Evolutionary conservation across 2,329 filamentous ascomycete genomes (phyloP).

Genomic region (Beauveria bassiana): DNA sequence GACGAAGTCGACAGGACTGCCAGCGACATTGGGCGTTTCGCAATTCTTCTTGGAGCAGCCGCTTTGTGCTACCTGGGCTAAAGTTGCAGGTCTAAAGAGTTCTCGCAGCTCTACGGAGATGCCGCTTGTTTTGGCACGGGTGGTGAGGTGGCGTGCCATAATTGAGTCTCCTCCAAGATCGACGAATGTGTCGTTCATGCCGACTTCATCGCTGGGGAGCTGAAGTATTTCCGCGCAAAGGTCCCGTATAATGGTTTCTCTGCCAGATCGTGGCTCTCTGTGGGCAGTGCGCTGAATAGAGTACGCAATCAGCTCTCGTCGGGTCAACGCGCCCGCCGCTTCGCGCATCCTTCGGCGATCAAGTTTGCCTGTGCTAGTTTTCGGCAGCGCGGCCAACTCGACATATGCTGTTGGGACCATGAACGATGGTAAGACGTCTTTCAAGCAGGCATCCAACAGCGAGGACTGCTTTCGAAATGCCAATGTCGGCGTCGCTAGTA

Average conservation of each 20-base stretch:
- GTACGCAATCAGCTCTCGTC: not conserved
- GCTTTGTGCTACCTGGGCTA: not conserved
- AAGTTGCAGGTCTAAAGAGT: not conserved
- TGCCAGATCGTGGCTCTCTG: not conserved
- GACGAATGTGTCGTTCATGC: constrained; percentile 3
- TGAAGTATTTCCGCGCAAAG: not conserved
- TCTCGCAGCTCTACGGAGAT: not conserved
- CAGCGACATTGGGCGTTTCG: not conserved
- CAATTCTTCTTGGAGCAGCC: not conserved
- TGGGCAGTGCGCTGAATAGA: not conserved
- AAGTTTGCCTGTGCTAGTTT: constrained; percentile 1
- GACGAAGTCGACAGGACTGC: not conserved
- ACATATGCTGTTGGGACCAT: not conserved
- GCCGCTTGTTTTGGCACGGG: not conserved
- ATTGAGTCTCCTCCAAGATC: constrained; percentile 4
- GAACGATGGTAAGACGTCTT: not conserved
- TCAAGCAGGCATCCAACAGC: not conserved
- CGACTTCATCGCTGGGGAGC: not conserved
- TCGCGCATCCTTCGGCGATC: not conserved
- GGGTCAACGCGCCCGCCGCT: not conserved
- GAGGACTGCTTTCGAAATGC: not conserved
- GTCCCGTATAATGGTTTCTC: not conserved
- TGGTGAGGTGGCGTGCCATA: not conserved
- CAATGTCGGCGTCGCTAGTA: not conserved
- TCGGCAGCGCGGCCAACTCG: not conserved